Evolutionary conservation across 2,329 filamentous ascomycete genomes (phyloP).

Genomic region (Paraconiothyrium brasiliense): DNA sequence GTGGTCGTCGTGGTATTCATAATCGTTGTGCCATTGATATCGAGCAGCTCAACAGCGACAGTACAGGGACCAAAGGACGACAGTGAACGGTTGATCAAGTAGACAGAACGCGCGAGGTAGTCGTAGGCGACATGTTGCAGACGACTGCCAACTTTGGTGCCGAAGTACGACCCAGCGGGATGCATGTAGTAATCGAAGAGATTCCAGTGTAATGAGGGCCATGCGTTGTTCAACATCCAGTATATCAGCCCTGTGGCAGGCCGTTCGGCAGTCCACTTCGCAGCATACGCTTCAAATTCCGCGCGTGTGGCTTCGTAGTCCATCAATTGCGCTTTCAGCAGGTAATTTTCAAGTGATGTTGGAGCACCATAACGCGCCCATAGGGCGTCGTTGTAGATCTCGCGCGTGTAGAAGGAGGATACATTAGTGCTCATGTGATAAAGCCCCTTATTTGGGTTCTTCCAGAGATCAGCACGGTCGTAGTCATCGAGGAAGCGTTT

Average conservation of each 20-base stretch:
- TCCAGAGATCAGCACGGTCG: slow-evolving; percentile 68
- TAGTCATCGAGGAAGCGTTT: slow-evolving; percentile 61
- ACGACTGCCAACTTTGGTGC: slow-evolving; percentile 62
- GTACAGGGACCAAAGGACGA: slow-evolving; percentile 51
- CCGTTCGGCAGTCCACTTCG: slow-evolving; percentile 60
- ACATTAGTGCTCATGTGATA: slow-evolving; percentile 69
- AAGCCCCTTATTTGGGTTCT: slow-evolving; percentile 59
- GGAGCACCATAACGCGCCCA: slow-evolving; percentile 63
- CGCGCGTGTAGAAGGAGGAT: slow-evolving; percentile 65
- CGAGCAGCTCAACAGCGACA: slow-evolving; percentile 62
- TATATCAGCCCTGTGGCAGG: slow-evolving; percentile 70
- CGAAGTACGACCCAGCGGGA: slow-evolving; percentile 67
- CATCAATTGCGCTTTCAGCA: slow-evolving; percentile 68
- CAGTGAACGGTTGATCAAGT: slow-evolving; percentile 65
- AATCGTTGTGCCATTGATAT: slow-evolving; percentile 57
- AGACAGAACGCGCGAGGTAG: slow-evolving; percentile 57
- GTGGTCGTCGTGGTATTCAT: slow-evolving; percentile 40
- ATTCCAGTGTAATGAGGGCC: slow-evolving; percentile 73
- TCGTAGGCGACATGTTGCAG: slow-evolving; percentile 66
- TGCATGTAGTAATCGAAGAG: slow-evolving; percentile 71
- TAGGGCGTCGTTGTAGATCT: slow-evolving; percentile 67
- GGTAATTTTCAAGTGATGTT: slow-evolving; percentile 64
- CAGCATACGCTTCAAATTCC: slow-evolving; percentile 66
- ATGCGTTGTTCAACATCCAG: slow-evolving; percentile 74
- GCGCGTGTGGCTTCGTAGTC: slow-evolving; percentile 72